Evolutionary conservation across 768 basidiomycete species (phyloP).

Genomic region (Lactifluus piperatus): DNA sequence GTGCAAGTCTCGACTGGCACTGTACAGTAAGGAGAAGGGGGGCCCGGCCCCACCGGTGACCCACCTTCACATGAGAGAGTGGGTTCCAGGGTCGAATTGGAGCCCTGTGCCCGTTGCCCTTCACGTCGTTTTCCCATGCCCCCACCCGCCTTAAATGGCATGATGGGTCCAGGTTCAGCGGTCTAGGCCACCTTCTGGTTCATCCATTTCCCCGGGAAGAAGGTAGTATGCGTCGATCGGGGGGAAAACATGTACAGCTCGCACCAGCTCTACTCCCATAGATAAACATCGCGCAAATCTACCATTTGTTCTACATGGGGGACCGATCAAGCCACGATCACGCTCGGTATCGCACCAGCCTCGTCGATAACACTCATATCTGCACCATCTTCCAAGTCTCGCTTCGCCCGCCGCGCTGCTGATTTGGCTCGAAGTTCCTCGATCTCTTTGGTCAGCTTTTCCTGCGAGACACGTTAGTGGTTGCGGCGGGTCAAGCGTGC

Average conservation of each 20-base stretch:
- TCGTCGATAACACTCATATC: slow-evolving; percentile 12
- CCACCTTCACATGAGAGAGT: too few species aligned
- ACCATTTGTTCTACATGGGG: not conserved
- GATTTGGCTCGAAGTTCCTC: slow-evolving; percentile 43
- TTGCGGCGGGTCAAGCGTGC: not conserved
- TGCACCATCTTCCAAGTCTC: slow-evolving; percentile 4
- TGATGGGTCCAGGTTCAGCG: too few species aligned
- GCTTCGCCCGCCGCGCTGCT: slow-evolving; percentile 30
- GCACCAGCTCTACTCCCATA: not conserved
- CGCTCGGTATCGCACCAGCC: not conserved
- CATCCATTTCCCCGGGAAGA: not conserved
- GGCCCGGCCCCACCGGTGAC: too few species aligned
- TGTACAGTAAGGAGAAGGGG: too few species aligned
- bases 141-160: too few species aligned
- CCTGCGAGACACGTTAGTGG: slow-evolving; percentile 29
- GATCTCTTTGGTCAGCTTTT: slow-evolving; percentile 50
- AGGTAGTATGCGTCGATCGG: not conserved
- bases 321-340: not conserved
- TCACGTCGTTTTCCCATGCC: too few species aligned
- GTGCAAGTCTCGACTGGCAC: too few species aligned
- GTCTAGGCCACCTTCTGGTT: too few species aligned
- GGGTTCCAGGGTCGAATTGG: too few species aligned
- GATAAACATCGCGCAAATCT: not conserved
- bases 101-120: too few species aligned
- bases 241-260: not conserved